phyloP scores from a whole-genome alignment of 352 stramenopile species.

The Pythium folliculosum region DNA sequence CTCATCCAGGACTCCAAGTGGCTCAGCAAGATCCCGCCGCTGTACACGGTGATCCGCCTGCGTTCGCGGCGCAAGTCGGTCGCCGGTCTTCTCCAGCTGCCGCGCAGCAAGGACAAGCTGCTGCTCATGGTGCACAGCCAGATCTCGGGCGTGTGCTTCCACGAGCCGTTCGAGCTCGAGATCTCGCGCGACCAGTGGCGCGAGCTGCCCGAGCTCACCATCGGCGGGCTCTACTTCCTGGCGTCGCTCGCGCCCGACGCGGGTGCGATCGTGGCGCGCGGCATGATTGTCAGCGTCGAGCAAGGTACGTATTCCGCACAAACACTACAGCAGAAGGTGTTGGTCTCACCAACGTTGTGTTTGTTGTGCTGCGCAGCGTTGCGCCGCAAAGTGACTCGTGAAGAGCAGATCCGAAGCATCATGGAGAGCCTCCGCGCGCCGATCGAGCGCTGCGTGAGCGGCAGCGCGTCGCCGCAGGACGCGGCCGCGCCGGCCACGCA shows the following conservation, averaged over 20 bases:
- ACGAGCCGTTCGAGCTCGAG: slow-evolving; percentile 23
- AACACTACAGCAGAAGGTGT: too few relatives aligned
- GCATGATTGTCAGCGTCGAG: slow-evolving; percentile 23
- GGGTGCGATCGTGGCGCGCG: slow-evolving; percentile 7
- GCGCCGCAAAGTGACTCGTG: slow-evolving; percentile 6
- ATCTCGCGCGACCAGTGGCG: slow-evolving; percentile 23
- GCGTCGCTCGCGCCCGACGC: slow-evolving; percentile 17
- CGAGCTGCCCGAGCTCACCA: slow-evolving; percentile 22
- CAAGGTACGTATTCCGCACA: slow-evolving; percentile 14
- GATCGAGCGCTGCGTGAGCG: slow-evolving; percentile 20
- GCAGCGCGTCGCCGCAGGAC: slow-evolving; percentile 1
- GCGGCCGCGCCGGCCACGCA: slow-evolving; percentile 13
- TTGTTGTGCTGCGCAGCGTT: slow-evolving; percentile 4
- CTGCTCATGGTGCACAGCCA: slow-evolving; percentile 26
- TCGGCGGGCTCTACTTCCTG: slow-evolving; percentile 23
- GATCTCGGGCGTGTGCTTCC: slow-evolving; percentile 26
- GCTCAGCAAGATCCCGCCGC: slow-evolving; percentile 28
- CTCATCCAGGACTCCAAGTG: slow-evolving; percentile 27
- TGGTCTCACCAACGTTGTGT: background rate
- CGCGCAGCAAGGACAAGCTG: slow-evolving; percentile 19
- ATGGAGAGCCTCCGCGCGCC: slow-evolving; percentile 17
- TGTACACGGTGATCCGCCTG: slow-evolving; percentile 22
- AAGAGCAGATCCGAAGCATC: slow-evolving; percentile 20
- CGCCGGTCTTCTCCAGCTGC: slow-evolving; percentile 10
- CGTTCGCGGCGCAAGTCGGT: slow-evolving; percentile 19